Evolutionary conservation across 495 filamentous ascomycete species (phyloP).

Genomic region (Hypomontagnella submonticulosa): DNA sequence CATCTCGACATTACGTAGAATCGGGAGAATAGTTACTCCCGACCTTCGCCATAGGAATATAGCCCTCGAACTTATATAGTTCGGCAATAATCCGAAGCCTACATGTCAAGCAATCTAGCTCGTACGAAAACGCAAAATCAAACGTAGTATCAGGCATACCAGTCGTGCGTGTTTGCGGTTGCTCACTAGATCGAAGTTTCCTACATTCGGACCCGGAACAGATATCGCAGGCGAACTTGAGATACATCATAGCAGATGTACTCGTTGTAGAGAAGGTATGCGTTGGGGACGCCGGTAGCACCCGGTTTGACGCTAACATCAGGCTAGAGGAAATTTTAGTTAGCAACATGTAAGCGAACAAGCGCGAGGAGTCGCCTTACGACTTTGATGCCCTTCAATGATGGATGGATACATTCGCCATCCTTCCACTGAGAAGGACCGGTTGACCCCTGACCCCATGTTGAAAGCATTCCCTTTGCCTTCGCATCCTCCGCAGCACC

Average conservation of each 20-base stretch:
- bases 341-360: constrained; percentile 11
- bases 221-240: constrained; percentile 81
- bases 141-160: no score
- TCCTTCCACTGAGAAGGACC: constrained; percentile 80
- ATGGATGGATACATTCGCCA: constrained; percentile 69
- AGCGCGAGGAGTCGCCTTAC: constrained; percentile 42
- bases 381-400: constrained; percentile 73
- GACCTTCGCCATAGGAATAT: no score
- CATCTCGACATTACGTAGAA: no score
- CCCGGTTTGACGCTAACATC: constrained; percentile 55
- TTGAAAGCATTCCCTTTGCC: constrained; percentile 68
- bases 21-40: no score
- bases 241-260: constrained; percentile 84
- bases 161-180: background rate
- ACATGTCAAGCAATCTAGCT: no score
- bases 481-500: constrained; percentile 72
- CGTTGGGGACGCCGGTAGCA: constrained; percentile 47
- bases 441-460: constrained; percentile 69
- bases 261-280: constrained; percentile 69
- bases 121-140: no score
- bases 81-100: no score
- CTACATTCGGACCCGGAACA: constrained; percentile 73
- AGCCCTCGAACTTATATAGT: no score
- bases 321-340: constrained; percentile 51
- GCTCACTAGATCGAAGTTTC: constrained; percentile 7